Evolutionary conservation across 2,329 filamentous ascomycete genomes (phyloP), one percentile per base, ranked within the genome.

Genomic region (Talaromyces rugulosus): DNA sequence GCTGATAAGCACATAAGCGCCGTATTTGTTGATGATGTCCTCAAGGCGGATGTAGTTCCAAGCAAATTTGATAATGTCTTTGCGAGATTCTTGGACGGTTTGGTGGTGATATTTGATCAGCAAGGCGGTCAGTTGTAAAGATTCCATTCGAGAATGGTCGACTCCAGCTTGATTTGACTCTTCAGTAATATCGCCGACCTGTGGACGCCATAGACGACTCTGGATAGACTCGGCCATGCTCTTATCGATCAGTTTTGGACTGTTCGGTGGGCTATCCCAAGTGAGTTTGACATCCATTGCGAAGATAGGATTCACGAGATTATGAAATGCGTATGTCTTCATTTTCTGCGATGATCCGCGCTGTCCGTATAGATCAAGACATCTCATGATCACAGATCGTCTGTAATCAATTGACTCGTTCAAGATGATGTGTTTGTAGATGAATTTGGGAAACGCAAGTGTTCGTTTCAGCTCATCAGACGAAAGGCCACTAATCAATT

Each of bases 11-110:
- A 97, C 94, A 70, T 99, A 99, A 2, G 95, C 93, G 0, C 94
- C 95, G 74, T 98, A 95, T 76, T 99, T 99, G 81, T 98, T 99
- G 80, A 99, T 96, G 62, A 96, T 91, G 75, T 99, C 95, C 71
- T 99, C 96, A n/a, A 99, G 85, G 28, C 91, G 87, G 70, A 99
- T 99, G 72, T 96, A 98, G 18, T 93, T 96, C 95, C 95, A 99
- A 3, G 92, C 93, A 76, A 98, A 99, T 77, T 97, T 98, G 72
- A 99, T 99, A 65, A 99, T 94, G 66, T 99, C 95, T 76, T 99
- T 99, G 42, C 96, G 88, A 2, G 91, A 89, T 70, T 98, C 95
- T 67, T 96, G 90, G 1, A 99, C 85, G 59, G 92, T 90, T 34
- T 86, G 85, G 70, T 94, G 88, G 70, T 99, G 92, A 70, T 98